Conservation (phyloP, 345 rosid genomes). For the Camelina laxa region DNA sequence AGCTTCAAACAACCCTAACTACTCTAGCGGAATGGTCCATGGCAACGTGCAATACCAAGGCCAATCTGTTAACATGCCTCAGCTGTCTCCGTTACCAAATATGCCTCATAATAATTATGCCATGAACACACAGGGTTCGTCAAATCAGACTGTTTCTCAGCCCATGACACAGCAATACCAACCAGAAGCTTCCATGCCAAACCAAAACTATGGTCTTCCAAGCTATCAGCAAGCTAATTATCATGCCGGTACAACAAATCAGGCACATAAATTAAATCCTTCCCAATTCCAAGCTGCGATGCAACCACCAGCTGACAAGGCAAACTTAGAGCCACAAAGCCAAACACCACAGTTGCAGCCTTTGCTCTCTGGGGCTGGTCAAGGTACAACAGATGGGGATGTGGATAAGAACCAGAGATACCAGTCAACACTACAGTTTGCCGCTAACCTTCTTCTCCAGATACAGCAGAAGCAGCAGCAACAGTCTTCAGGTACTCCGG, state of each 20-base stretch:
- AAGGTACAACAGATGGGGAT: constrained; percentile 63
- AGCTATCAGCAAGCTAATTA: constrained; percentile 45
- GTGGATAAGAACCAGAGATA: constrained; percentile 86
- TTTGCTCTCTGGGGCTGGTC: constrained; percentile 55
- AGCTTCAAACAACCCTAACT: constrained; percentile 49
- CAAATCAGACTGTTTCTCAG: constrained; percentile 56
- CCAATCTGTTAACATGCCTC: constrained; percentile 53
- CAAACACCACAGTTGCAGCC: constrained; percentile 66
- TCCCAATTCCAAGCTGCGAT: constrained; percentile 59
- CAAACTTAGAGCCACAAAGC: constrained; percentile 53
- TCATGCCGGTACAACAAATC: constrained; percentile 52
- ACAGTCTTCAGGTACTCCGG: constrained; percentile 47
- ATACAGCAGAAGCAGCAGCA: constrained; percentile 81
- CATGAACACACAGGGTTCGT: constrained; percentile 52
- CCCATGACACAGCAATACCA: constrained; percentile 67
- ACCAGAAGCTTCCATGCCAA: constrained; percentile 49
- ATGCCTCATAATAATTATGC: constrained; percentile 46
- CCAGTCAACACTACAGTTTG: constrained; percentile 92
- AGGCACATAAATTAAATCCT: constrained; percentile 54
- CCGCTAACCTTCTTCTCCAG: constrained; percentile 85
- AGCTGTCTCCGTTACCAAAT: constrained; percentile 55
- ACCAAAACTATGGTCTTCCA: constrained; percentile 57
- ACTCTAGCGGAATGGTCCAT: constrained; percentile 51
- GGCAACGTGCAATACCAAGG: constrained; percentile 59
- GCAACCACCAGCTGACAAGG: constrained; percentile 54